Evolutionary conservation across 78 protist species (phyloP).

Genomic region (Emiliania huxleyi): DNA sequence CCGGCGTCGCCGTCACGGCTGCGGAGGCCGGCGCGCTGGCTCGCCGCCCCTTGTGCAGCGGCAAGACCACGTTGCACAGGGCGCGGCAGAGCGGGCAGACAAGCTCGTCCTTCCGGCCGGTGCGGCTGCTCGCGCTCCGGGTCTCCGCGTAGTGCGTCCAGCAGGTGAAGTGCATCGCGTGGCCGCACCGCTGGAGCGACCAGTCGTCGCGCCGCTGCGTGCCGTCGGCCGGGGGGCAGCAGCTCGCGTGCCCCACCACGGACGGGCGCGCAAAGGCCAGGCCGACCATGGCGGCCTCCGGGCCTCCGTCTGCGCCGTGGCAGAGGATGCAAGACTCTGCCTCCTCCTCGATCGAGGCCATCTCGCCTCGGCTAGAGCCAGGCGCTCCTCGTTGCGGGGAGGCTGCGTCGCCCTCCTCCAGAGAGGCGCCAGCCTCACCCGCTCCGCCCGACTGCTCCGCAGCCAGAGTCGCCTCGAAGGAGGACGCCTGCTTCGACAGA

Average conservation of each 20-base stretch:
- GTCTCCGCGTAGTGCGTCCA: background rate
- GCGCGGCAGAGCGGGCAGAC: background rate
- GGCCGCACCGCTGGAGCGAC: background rate
- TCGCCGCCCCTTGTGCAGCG: too few relatives aligned
- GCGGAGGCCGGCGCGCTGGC: too few relatives aligned
- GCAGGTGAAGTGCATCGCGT: background rate
- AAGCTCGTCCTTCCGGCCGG: too few relatives aligned
- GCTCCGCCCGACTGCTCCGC: background rate
- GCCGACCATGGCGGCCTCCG: background rate
- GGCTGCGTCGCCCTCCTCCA: background rate
- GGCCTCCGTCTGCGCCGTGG: background rate
- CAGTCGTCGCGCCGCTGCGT: background rate
- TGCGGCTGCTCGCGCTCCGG: background rate
- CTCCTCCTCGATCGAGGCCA: background rate
- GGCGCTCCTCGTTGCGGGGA: background rate
- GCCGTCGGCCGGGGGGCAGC: background rate
- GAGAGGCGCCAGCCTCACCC: background rate
- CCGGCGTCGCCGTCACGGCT: too few relatives aligned
- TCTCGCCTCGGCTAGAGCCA: background rate
- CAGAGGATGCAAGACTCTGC: background rate
- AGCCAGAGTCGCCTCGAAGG: background rate
- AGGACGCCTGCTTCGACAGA: background rate
- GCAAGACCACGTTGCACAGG: background rate
- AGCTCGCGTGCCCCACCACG: background rate
- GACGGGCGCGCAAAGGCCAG: background rate